Conservation (phyloP, 2,329 filamentous ascomycete species). For the Alternaria hordeiaustralica region DNA sequence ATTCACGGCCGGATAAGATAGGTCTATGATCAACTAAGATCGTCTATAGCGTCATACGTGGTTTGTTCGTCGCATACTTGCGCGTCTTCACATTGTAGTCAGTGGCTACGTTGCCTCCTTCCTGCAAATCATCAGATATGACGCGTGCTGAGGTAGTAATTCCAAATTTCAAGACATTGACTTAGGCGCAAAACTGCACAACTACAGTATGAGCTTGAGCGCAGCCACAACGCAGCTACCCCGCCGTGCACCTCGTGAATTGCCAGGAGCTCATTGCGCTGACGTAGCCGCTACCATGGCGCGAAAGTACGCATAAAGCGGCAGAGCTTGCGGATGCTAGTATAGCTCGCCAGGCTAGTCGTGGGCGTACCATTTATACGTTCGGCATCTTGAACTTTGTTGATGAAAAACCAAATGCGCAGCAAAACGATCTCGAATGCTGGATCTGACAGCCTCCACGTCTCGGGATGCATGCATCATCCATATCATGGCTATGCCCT, state of each 20-base stretch:
- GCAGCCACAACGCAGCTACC: neutral
- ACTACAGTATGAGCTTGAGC: neutral
- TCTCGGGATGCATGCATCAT: neutral
- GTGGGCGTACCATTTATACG: neutral
- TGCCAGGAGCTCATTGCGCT: neutral
- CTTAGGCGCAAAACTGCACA: neutral
- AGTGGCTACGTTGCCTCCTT: neutral
- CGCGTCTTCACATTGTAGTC: neutral
- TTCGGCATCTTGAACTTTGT: neutral
- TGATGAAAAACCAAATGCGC: neutral
- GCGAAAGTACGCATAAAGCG: neutral
- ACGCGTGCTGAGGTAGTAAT: neutral
- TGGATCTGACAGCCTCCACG: neutral
- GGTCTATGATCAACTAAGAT: neutral
- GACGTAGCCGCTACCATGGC: neutral
- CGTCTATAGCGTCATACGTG: neutral
- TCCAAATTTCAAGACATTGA: neutral
- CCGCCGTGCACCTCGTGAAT: neutral
- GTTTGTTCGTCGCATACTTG: neutral
- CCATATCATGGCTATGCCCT: neutral
- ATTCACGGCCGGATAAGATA: neutral
- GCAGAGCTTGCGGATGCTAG: neutral
- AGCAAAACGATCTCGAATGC: neutral
- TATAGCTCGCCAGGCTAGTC: neutral
- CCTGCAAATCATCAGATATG: neutral